phyloP scores from a whole-genome alignment of 768 basidiomycete species.

The Cyclocybe aegerita region DNA sequence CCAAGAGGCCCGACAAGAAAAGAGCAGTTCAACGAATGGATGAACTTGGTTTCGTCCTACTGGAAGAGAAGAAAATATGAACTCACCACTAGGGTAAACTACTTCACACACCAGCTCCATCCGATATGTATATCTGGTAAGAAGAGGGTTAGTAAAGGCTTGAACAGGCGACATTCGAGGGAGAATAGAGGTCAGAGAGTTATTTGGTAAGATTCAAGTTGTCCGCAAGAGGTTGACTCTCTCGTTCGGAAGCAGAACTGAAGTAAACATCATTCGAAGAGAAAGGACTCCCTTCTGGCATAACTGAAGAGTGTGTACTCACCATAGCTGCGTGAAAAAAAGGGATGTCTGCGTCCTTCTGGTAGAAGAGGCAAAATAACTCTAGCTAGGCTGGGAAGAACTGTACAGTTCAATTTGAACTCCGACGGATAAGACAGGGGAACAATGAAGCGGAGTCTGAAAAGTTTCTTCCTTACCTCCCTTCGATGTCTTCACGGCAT shows the following conservation, averaged over 20 bases:
- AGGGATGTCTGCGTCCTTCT: neutral
- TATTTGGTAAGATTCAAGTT: constrained; percentile 55
- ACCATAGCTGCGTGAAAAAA: constrained; percentile 15
- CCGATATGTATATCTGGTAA: constrained; percentile 6
- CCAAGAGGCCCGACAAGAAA: constrained; percentile 27
- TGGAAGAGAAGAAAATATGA: neutral
- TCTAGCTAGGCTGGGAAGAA: constrained; percentile 10
- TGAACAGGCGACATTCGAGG: neutral
- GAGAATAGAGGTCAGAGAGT: constrained; percentile 43
- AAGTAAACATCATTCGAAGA: constrained; percentile 49
- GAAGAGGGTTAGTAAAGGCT: constrained; percentile 18
- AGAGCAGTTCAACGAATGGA: constrained; percentile 75
- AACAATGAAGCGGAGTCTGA: constrained; percentile 20
- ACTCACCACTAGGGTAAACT: constrained; percentile 18
- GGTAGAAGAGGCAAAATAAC: neutral
- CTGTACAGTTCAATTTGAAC: constrained; percentile 44
- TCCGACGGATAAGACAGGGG: constrained; percentile 23
- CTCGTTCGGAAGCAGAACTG: constrained; percentile 89
- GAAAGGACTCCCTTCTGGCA: constrained; percentile 9
- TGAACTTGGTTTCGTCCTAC: constrained; percentile 77
- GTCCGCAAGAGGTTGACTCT: constrained; percentile 74
- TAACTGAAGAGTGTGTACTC: constrained; percentile 15
- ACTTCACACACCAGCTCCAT: neutral
- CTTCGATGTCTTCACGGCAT: neutral
- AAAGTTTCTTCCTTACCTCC: constrained; percentile 1